Evolutionary conservation across 2,329 filamentous ascomycete genomes (phyloP), one percentile per base, ranked within the genome.

Genomic region (Lojkania enalia): DNA sequence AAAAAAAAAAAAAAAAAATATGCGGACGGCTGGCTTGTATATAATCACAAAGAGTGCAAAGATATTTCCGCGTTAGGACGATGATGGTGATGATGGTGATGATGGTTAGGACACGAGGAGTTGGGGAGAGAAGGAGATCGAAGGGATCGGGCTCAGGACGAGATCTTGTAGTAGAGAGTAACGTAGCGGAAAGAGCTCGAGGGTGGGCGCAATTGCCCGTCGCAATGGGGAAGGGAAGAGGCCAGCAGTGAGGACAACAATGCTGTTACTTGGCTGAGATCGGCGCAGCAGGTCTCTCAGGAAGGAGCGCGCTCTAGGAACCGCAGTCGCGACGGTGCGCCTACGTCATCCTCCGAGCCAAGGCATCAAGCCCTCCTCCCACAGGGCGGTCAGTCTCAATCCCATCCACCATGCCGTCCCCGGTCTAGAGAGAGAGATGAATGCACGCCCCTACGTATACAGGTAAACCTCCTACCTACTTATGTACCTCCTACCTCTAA

Each of bases 181-280:
- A 39, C 23, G 21, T 30, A 15, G 32, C 40, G 41, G 35, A 27
- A 31, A 46, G 44, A 33, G 49, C 54, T 58, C 41, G 42, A 52
- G 41, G 35, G 23, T 47, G 49, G 45, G 48, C 48, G 44, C 54
- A 51, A 51, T 48, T 54, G 52, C 56, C 54, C 48, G 53, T 39
- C 44, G 44, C 46, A 49, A 18, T 20, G 41, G 43, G 20, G 13
- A n/a, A 12, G 25, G 13, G 30, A 33, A 38, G 29, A 43, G 44
- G 44, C 25, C 39, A 43, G 39, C 32, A 18, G 38, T 15, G 42
- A 48, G 44, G 48, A 20, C 42, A 45, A 39, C 37, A 35, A 43
- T 46, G 56, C 49, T 55, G 45, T 47, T 53, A 42, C 46, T 44
- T 41, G 44, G 55, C 45, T 51, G 48, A 46, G 53, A 63, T 61